Evolutionary conservation across 352 stramenopile genomes (phyloP), one percentile per base, ranked within the genome.

Genomic region (Globisporangium iwayamae): DNA sequence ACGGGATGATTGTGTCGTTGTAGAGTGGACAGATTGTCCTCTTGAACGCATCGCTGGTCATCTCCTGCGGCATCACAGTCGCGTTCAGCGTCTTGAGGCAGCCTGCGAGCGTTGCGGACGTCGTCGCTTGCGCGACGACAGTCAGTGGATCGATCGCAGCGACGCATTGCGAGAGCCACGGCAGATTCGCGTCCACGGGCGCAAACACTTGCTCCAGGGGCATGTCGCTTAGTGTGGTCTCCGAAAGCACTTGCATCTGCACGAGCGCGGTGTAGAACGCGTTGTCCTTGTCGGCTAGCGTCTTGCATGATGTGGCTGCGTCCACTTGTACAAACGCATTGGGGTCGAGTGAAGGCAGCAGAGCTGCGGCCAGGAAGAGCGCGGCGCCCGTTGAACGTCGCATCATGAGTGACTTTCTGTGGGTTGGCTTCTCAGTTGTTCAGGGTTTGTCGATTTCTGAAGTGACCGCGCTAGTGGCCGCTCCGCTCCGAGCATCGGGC

Each of bases 81-180:
- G 5, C 41, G 25, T 65, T 62, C 46, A 84, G 38, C 0, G 52
- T 71, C 0, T 66, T 63, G 39, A 75, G 61, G 55, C 78, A 87
- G 0, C 18, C 65, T 10, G 69, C 45, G 32, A 77, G 54, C 0
- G 58, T 68, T 20, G 51, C 56, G 3, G 72, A 76, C 0, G 68
- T 32, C 4, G 46, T 41, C 0, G 68, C 22, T 2, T 67, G 69
- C 0, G 65, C 54, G 36, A 65, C 60, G 14, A 83, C 30, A 0
- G 72, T 41, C n/a, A 68, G 45, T 2, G 64, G 65, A 41, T 85
- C 64, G 41, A 87, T 60, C 4, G 70, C 52, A 0, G 78, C 78
- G 0, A 70, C 62, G 32, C 78, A 85, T 30, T 66, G 76, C 18
- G 78, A 80, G 18, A 87, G 47, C 68, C 68, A 80, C 10, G 76